Conservation (phyloP, 1,284 basidiomycete species). For the Austroboletus novae-zelandiae region DNA sequence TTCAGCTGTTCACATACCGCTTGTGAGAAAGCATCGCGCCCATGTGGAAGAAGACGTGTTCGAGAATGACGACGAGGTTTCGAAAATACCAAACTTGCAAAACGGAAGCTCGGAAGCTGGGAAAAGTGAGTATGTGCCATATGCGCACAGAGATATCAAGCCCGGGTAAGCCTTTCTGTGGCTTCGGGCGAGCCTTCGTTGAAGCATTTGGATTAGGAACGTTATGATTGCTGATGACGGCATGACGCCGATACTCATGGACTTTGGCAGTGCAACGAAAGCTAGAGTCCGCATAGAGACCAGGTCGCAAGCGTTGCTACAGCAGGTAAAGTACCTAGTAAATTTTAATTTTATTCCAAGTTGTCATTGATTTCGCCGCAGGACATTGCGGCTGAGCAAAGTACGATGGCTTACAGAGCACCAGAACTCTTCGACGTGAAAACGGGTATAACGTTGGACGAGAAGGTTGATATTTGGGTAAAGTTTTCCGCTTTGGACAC, state of each 20-base stretch:
- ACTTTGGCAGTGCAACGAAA: conserved; percentile 89
- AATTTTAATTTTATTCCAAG: not conserved
- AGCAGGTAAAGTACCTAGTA: conserved; percentile 54
- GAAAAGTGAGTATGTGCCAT: conserved; percentile 70
- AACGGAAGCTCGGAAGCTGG: conserved; percentile 36
- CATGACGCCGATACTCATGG: conserved; percentile 88
- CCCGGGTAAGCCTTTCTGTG: conserved; percentile 67
- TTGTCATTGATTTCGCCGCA: conserved; percentile 30
- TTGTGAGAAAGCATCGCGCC: conserved; percentile 50
- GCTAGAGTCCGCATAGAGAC: conserved; percentile 79
- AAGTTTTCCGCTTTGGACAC: conserved; percentile 22
- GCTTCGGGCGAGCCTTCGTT: conserved; percentile 2
- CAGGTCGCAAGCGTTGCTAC: conserved; percentile 81
- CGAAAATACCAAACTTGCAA: conserved; percentile 33
- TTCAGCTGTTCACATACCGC: conserved; percentile 41
- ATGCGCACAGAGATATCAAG: conserved; percentile 96
- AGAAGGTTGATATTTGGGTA: conserved; percentile 96
- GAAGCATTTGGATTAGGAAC: conserved; percentile 55
- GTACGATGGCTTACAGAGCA: conserved; percentile 94
- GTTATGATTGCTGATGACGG: conserved; percentile 96
- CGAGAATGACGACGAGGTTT: conserved; percentile 63
- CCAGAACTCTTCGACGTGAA: conserved; percentile 96
- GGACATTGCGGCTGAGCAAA: conserved; percentile 94
- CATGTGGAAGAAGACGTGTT: conserved; percentile 65
- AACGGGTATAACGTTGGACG: conserved; percentile 82